Evolutionary conservation across 176 grass and related monocot genomes (phyloP).

Genomic region (Zoysia pacifica): DNA sequence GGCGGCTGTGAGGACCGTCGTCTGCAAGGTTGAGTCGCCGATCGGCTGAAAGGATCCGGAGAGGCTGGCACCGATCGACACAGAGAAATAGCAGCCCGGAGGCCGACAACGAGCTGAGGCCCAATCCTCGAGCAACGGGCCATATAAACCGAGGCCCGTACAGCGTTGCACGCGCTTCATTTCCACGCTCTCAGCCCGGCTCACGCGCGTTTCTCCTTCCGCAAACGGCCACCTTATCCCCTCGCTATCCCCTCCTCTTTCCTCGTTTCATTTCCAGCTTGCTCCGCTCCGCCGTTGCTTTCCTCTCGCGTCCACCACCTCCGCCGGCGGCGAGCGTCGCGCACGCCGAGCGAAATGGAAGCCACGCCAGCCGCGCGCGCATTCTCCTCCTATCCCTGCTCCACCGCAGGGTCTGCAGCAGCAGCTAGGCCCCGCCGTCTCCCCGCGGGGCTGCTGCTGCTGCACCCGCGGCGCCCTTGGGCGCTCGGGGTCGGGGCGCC

Average conservation of each 20-base stretch:
- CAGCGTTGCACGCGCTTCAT: too few species aligned
- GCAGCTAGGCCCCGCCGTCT: neutral
- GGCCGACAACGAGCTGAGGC: too few species aligned
- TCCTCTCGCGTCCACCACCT: neutral
- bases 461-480: neutral
- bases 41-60: too few species aligned
- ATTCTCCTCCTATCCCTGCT: neutral
- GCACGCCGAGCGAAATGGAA: slow-evolving; percentile 37
- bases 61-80: too few species aligned
- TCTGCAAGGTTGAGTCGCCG: too few species aligned
- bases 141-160: too few species aligned
- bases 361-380: neutral
- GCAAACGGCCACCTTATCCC: slow-evolving; percentile 45
- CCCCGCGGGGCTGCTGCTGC: neutral
- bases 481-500: slow-evolving; percentile 12
- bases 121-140: too few species aligned
- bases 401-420: neutral
- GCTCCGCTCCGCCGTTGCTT: neutral
- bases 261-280: slow-evolving; percentile 28
- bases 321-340: slow-evolving; percentile 35
- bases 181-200: neutral
- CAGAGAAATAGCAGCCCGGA: too few species aligned
- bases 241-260: slow-evolving; percentile 35
- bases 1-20: too few species aligned
- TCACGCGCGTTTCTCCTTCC: neutral